Base-by-base conservation (phyloP, 352 stramenopile species). In the Hyaloperonospora brassicae region DNA sequence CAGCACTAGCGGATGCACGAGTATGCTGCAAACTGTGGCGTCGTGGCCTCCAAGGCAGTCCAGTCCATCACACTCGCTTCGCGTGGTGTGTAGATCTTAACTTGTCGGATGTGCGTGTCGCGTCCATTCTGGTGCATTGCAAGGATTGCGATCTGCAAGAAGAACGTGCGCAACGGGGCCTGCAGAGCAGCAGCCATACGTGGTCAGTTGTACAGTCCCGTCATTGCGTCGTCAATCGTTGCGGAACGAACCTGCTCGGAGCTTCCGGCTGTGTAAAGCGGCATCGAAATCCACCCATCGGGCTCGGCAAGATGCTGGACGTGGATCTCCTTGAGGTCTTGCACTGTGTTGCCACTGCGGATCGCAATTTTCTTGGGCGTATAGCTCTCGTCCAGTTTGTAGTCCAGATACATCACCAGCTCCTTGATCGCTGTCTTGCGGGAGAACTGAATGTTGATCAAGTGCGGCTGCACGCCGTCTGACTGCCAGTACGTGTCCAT, bases 401-500 rank as follows among this genome's bases (percentile, higher is more conserved):
- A 98, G 74, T 99, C 94, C 13, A 99, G 72, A 62, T 98, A 98
- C n/a, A 99, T 62, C 27, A 89, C 88, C 31, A 99, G 78, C 61
- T 98, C 90, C 17, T 78, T 87, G 17, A 99, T 76, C 5, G 85
- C 86, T 67, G 93, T 93, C 62, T 98, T 97, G 62, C 88, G 84
- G 48, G 87, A 79, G 70, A 99, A 99, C 70, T 98, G 93, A 49
- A 98, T 93, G 72, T 97, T 98, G 66, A 98, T 97, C 46, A 97
- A 76, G 62, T 99, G 96, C 24, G 96, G 96, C 67, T 98, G 95
- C 14, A 79, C 66, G 36, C 85, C 85, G 56, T 95, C 85, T 53
- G 84, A 97, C 68, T 99, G 96, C 96, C 96, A 99, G 65, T 98
- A 99, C 5, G 95, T 98, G 60, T 98, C 93, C 34, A 94, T 70